Evolutionary conservation across 768 basidiomycete species (phyloP).

Genomic region (Antrodiella citrinella): DNA sequence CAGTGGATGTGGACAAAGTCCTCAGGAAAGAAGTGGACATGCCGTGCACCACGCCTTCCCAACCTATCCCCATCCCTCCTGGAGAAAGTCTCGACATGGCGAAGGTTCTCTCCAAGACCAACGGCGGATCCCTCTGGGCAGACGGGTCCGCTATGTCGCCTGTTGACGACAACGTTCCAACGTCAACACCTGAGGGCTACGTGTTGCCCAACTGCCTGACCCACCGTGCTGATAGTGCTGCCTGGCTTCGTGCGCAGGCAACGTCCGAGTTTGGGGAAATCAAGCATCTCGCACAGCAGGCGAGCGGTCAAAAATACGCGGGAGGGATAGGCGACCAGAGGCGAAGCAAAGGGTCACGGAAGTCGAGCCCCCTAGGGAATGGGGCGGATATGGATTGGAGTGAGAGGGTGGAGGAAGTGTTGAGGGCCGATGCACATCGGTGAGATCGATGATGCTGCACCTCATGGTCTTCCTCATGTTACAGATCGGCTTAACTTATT

Average conservation of each 20-base stretch:
- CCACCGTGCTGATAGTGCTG: conserved; percentile 55
- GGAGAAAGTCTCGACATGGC: conserved; percentile 83
- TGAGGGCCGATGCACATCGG: neutral
- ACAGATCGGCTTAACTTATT: neutral
- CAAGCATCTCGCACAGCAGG: conserved; percentile 51
- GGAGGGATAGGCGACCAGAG: conserved; percentile 24
- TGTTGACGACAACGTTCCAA: conserved; percentile 16
- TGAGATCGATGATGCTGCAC: neutral
- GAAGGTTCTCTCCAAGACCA: conserved; percentile 56
- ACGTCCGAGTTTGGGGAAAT: conserved; percentile 66
- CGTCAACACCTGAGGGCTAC: conserved; percentile 43
- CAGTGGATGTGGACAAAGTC: conserved; percentile 87
- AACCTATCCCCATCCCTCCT: conserved; percentile 70
- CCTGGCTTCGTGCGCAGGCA: conserved; percentile 73
- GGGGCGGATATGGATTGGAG: neutral
- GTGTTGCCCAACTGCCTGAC: conserved; percentile 48
- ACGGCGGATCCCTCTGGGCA: conserved; percentile 56
- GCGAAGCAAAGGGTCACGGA: conserved; percentile 11
- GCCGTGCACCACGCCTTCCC: conserved; percentile 91
- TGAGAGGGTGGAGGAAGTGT: neutral
- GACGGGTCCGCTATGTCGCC: conserved; percentile 50
- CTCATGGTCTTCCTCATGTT: neutral
- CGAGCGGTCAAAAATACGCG: conserved; percentile 29
- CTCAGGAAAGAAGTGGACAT: conserved; percentile 95
- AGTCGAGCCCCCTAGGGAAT: conserved; percentile 6